Conservation (phyloP, 1,139 yeast species). For the Meyerozyma guilliermondii region DNA sequence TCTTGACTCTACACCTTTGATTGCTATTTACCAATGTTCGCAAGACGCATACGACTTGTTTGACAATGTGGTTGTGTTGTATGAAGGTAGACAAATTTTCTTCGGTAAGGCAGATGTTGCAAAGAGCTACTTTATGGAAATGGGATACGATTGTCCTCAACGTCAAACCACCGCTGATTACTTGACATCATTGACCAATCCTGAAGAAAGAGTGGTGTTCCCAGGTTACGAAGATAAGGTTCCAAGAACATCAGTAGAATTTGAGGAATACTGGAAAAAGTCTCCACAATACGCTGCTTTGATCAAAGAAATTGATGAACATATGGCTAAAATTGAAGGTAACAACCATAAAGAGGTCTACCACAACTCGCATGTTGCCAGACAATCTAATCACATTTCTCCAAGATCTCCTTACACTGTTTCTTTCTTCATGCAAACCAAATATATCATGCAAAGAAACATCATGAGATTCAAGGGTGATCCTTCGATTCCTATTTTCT, state of each 20-base stretch:
- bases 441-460: constrained; percentile 57
- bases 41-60: constrained; percentile 24
- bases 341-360: constrained; percentile 21
- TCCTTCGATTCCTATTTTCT: constrained; percentile 55
- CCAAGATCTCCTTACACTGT: constrained; percentile 61
- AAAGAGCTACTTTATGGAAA: constrained; percentile 17
- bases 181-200: constrained; percentile 56
- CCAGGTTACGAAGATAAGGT: constrained; percentile 54
- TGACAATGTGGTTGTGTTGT: constrained; percentile 21
- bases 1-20: constrained; percentile 20
- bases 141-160: constrained; percentile 36
- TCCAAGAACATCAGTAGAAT: constrained; percentile 67
- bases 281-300: constrained; percentile 46
- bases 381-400: constrained; percentile 51
- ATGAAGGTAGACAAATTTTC: constrained; percentile 23
- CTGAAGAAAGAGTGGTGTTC: constrained; percentile 40
- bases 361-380: constrained; percentile 51
- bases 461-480: constrained; percentile 61
- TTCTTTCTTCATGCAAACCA: constrained; percentile 60
- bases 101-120: constrained; percentile 18
- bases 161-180: constrained; percentile 57
- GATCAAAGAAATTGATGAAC: constrained; percentile 26
- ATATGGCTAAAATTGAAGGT: constrained; percentile 16
- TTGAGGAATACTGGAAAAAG: constrained; percentile 59
- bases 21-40: constrained; percentile 26